Evolutionary conservation across 1,139 yeast genomes (phyloP), one percentile per base, ranked within the genome.

Genomic region (Eremothecium gossypii): DNA sequence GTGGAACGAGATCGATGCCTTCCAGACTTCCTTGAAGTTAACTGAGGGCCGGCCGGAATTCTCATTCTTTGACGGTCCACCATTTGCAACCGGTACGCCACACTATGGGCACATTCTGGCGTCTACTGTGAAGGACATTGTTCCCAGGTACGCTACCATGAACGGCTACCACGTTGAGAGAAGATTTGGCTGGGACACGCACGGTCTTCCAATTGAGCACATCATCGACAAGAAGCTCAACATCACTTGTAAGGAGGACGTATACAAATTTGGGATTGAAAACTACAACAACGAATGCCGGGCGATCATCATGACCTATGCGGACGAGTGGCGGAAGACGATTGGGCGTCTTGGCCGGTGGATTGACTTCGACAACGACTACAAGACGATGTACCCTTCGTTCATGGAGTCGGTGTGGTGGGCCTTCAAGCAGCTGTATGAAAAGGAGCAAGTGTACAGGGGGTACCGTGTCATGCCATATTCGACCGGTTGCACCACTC

Each of bases 361-460:
- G 99, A 89, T 91, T 62, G 99, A 91, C 69, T 91, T 91, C 70
- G 98, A 91, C 62, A 86, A 91, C 63, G 99, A 91, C 68, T 91
- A 91, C 74, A 93, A 93, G 71, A 91, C 98, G 17, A 73, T 93
- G 67, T 87, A 93, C 63, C 96, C 97, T 34, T 73, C 79, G 46
- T 91, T 85, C 57, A 91, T 91, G 99, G 98, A 91, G 70, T 83
- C 96, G 37, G 93, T 82, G 43, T 91, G 99, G 99, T 91, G 98
- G 98, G 95, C 87, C 33, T 93, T 91, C 74, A 80, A 83, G 69
- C 79, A 87, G 67, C 71, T 91, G 54, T 86, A 70, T 65, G 79
- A 83, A 45, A 91, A 89, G 66, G 80, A 79, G 43, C 76, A 86
- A 44, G 97, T 91, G 41, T 91, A 91, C 71, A 77, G 95, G 64